A percentile compares a stretch with the other conserved stretches of the same genome.
These are phyloP conservation scores for Nicotiana knightiana DNA, from an alignment of 257 asterid species.

Conservation along the genomic window DNA sequence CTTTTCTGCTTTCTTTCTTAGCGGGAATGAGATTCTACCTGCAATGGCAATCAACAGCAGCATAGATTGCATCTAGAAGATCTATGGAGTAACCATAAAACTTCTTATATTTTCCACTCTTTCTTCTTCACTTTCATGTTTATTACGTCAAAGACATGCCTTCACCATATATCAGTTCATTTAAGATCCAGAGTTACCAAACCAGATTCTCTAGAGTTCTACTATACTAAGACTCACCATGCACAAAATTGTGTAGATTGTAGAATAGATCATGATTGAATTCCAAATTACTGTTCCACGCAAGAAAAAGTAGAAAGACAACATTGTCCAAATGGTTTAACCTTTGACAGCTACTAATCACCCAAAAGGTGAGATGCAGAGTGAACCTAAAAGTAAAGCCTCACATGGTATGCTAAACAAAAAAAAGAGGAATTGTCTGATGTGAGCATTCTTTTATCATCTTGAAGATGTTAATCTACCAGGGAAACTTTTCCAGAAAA, in stretches of 20 bases:
- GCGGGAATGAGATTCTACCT: not conserved
- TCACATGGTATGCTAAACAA: not conserved
- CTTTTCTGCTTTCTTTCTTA: not conserved
- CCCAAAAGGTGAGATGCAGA: not conserved
- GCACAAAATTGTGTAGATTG: not conserved
- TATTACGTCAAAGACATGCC: not conserved
- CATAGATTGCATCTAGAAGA: not conserved
- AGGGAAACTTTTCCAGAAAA: not conserved
- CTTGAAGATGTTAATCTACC: not conserved
- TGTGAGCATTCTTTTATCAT: not conserved
- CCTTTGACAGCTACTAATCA: not conserved
- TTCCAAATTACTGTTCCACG: no score
- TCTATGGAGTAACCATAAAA: not conserved
- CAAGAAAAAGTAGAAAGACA: not conserved
- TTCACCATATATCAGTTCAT: not conserved
- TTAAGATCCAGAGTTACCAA: not conserved
- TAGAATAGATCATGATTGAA: not conserved
- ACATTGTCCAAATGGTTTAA: not conserved
- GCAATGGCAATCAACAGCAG: not conserved
- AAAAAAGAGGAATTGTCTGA: not conserved
- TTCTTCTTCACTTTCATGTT: not conserved
- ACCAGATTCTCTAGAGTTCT: not conserved
- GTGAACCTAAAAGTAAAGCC: not conserved
- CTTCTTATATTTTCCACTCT: not conserved
- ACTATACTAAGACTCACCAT: not conserved